Percentiles rank a stretch among this genome's conserved stretches.
Conservation (phyloP, 1,139 yeast genomes). For the Blastobotrys raffinosifermentans region DNA sequence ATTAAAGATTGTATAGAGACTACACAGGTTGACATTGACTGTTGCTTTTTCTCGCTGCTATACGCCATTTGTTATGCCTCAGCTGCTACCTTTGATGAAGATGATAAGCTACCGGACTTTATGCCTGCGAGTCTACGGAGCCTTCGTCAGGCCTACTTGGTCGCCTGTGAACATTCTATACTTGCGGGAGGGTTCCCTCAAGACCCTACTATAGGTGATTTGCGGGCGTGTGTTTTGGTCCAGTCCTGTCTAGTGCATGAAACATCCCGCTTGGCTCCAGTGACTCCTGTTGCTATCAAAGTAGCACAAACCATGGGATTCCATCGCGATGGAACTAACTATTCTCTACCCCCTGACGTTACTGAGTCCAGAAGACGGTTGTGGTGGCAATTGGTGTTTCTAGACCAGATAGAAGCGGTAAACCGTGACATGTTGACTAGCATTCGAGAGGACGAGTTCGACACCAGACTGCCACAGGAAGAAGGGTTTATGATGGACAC, state of each 20-base stretch:
- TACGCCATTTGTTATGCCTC: not conserved
- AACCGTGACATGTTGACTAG: not conserved
- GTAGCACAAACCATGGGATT: constrained; percentile 1
- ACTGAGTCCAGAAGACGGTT: not conserved
- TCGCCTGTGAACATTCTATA: not conserved
- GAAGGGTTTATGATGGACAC: not conserved
- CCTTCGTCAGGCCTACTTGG: not conserved
- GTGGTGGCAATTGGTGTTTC: constrained; percentile 1
- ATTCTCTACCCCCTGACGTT: not conserved
- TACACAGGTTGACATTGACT: not conserved
- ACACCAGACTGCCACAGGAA: not conserved
- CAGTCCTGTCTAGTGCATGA: not conserved
- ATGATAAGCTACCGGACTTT: not conserved
- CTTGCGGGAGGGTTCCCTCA: constrained; percentile 1
- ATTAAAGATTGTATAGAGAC: too few relatives aligned
- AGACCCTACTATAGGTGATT: not conserved
- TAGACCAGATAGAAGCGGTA: not conserved
- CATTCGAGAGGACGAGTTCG: constrained; percentile 2
- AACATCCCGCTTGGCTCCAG: not conserved
- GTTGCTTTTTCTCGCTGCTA: not conserved
- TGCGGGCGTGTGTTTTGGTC: not conserved
- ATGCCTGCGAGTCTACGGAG: not conserved
- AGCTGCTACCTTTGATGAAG: not conserved
- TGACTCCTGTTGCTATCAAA: not conserved
- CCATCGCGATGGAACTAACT: not conserved